Percentiles rank a stretch among this genome's conserved stretches.
Evolutionary conservation across 2,329 filamentous ascomycete species (phyloP).

Genomic region (Neobulgaria alba): DNA sequence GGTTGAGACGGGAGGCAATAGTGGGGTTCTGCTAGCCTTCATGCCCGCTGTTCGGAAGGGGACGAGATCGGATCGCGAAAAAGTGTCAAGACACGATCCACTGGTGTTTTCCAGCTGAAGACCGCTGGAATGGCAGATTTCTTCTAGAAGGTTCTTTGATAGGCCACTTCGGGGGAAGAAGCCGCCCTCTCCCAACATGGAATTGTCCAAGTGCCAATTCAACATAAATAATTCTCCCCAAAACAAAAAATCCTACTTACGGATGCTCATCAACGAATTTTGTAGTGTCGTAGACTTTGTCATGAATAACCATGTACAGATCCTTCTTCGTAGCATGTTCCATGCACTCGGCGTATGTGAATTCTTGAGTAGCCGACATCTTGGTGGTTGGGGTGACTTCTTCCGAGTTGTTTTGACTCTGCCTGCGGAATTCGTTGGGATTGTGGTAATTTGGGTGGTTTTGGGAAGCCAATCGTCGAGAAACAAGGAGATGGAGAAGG

Average conservation of each 20-base stretch:
- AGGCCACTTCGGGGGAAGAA: too few species aligned
- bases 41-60: too few species aligned
- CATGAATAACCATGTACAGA: constrained; percentile 83
- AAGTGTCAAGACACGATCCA: not conserved
- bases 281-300: constrained; percentile 87
- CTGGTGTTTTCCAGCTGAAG: too few species aligned
- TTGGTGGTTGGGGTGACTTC: too few species aligned
- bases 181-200: not conserved
- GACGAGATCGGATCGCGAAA: not conserved
- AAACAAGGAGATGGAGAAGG: not conserved
- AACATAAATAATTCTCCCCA: not conserved
- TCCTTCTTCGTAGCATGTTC: constrained; percentile 92
- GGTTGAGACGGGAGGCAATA: constrained; percentile 5
- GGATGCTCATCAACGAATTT: constrained; percentile 97
- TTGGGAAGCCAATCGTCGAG: not conserved
- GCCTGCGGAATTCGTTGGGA: not conserved
- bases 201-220: not conserved
- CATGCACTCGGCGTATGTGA: constrained; percentile 74
- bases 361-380: constrained; percentile 30
- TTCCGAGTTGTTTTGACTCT: too few species aligned
- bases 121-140: not conserved
- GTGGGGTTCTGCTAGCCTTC: too few species aligned
- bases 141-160: not conserved
- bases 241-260: constrained; percentile 38
- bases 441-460: not conserved